phyloP scores from a whole-genome alignment of 1,284 basidiomycete species.

The Rhizoctonia solani region DNA sequence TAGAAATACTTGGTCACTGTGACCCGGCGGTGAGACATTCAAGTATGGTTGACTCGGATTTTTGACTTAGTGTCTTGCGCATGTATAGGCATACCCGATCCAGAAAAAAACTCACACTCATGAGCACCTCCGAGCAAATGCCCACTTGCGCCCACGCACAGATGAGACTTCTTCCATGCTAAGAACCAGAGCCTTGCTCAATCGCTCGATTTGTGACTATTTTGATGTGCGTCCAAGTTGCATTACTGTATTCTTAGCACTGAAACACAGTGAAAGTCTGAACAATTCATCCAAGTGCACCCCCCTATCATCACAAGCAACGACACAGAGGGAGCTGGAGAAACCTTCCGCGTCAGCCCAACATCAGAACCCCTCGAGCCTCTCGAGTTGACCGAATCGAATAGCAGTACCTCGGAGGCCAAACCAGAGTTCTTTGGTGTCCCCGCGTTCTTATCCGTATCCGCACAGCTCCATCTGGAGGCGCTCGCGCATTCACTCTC shows the following conservation, averaged over 20 bases:
- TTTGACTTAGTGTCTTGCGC: neutral
- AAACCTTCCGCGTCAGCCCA: constrained; percentile 75
- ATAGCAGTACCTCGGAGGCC: constrained; percentile 33
- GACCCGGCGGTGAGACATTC: constrained; percentile 64
- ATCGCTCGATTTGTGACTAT: constrained; percentile 59
- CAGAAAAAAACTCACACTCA: constrained; percentile 79
- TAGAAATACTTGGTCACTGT: constrained; percentile 73
- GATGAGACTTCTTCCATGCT: constrained; percentile 71
- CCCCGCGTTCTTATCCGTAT: constrained; percentile 90
- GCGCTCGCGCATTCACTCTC: constrained; percentile 77
- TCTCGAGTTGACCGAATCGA: neutral
- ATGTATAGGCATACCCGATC: constrained; percentile 73
- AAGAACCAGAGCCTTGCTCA: constrained; percentile 65
- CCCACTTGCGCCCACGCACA: constrained; percentile 83
- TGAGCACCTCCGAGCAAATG: constrained; percentile 79
- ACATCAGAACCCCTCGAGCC: constrained; percentile 30
- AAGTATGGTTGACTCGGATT: neutral
- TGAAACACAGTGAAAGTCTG: constrained; percentile 50
- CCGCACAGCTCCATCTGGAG: constrained; percentile 94
- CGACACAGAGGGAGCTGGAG: constrained; percentile 98
- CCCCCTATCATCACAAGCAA: constrained; percentile 88
- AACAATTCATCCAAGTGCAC: constrained; percentile 80
- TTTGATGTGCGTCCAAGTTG: constrained; percentile 63
- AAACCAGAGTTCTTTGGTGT: constrained; percentile 65
- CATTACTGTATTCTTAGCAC: constrained; percentile 1